Percentiles rank a stretch among this genome's conserved stretches.
Evolutionary conservation across 805 yeast species (phyloP).

Genomic region (Barnettozyma populi): DNA sequence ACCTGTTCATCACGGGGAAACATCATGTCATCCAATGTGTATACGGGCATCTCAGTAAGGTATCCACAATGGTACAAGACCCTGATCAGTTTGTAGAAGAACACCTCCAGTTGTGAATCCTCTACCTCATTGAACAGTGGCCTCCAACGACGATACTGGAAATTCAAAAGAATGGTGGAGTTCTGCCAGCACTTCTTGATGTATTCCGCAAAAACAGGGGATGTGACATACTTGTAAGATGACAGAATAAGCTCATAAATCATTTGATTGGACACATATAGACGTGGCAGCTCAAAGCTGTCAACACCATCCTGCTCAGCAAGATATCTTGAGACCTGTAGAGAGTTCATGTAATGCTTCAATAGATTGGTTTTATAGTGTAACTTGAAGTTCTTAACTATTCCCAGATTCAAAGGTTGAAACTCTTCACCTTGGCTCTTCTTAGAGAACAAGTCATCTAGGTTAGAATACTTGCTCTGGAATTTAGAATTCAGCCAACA

Average conservation of each 20-base stretch:
- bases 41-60: constrained; percentile 7
- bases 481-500: constrained; percentile 21
- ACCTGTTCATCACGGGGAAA: constrained; percentile 35
- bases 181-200: constrained; percentile 9
- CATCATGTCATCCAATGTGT: constrained; percentile 27
- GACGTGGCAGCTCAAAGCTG: not conserved
- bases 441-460: constrained; percentile 11
- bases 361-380: constrained; percentile 16
- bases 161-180: not conserved
- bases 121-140: constrained; percentile 1
- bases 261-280: constrained; percentile 1
- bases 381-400: constrained; percentile 29
- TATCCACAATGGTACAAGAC: constrained; percentile 7
- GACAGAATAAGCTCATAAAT: constrained; percentile 6
- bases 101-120: constrained; percentile 1
- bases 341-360: constrained; percentile 12
- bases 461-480: constrained; percentile 12
- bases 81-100: constrained; percentile 11
- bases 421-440: constrained; percentile 15
- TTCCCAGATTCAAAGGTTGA: constrained; percentile 30
- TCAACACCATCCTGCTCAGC: not conserved
- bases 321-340: not conserved
- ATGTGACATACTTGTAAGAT: constrained; percentile 1
- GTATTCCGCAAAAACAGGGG: not conserved
- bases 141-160: not conserved